These are phyloP conservation scores for Begonia loranthoides DNA, from an alignment of 306 rosid genomes.

Conservation along the genomic window DNA sequence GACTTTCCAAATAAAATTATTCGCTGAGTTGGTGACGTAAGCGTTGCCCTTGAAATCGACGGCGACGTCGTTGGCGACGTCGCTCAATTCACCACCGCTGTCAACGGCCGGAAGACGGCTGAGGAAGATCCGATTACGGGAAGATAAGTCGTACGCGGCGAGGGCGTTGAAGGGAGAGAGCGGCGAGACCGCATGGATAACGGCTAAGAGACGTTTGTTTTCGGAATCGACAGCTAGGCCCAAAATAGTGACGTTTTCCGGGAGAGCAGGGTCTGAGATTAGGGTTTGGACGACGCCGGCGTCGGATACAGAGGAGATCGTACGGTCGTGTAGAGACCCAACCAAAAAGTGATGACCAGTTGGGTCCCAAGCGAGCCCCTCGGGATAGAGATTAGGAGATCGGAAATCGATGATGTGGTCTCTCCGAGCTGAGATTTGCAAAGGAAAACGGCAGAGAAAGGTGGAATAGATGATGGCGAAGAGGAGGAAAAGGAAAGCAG, in stretches of 20 bases:
- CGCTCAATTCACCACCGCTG: constrained; percentile 4
- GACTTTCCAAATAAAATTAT: constrained; percentile 71
- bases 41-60: constrained; percentile 65
- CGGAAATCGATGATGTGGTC: constrained; percentile 58
- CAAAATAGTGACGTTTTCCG: constrained; percentile 42
- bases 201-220: constrained; percentile 59
- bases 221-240: constrained; percentile 56
- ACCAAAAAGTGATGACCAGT: constrained; percentile 46
- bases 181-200: constrained; percentile 24
- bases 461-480: constrained; percentile 7
- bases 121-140: constrained; percentile 47
- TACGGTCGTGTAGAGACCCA: constrained; percentile 46
- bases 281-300: constrained; percentile 56
- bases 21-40: constrained; percentile 55
- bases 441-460: constrained; percentile 8
- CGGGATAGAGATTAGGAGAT: constrained; percentile 61
- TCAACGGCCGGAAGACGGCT: constrained; percentile 24
- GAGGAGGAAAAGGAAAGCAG: constrained; percentile 2
- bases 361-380: constrained; percentile 63
- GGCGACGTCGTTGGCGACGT: constrained; percentile 55
- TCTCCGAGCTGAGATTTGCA: constrained; percentile 17
- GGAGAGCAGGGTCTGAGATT: constrained; percentile 48
- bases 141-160: constrained; percentile 60
- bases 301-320: constrained; percentile 45
- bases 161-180: constrained; percentile 62